Evolutionary conservation across 2,329 filamentous ascomycete genomes (phyloP).

Genomic region (Pseudocercospora pini-densiflorae): DNA sequence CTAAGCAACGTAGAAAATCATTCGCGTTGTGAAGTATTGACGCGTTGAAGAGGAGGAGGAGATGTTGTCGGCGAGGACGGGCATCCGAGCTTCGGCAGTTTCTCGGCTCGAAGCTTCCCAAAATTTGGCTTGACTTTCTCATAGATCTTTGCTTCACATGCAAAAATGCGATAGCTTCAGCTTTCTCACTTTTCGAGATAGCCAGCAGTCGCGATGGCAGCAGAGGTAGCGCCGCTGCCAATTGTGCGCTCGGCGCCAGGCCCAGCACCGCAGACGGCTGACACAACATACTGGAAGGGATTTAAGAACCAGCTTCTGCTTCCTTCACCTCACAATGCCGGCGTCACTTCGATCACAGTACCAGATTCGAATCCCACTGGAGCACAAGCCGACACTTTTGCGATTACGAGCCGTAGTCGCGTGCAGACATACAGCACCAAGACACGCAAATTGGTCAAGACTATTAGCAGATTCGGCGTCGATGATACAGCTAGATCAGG

Average conservation of each 20-base stretch:
- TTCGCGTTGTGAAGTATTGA: not conserved
- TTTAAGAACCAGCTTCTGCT: conserved; percentile 92
- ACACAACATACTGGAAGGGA: conserved; percentile 94
- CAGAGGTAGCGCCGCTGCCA: conserved; percentile 78
- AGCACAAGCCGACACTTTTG: conserved; percentile 70
- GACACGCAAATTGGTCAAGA: conserved; percentile 90
- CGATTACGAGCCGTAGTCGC: conserved; percentile 90
- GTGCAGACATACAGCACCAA: conserved; percentile 93
- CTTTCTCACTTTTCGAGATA: not conserved
- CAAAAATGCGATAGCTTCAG: not conserved
- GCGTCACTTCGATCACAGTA: conserved; percentile 79
- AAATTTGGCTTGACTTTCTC: conserved; percentile 4
- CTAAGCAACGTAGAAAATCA: not conserved
- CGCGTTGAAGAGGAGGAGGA: not conserved
- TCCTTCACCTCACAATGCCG: conserved; percentile 86
- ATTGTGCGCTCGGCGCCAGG: conserved; percentile 82
- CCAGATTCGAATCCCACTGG: conserved; percentile 43
- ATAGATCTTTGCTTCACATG: not conserved
- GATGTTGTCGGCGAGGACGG: not conserved
- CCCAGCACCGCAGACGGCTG: conserved; percentile 81
- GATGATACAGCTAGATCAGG: conserved; percentile 88
- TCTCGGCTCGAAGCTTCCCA: not conserved
- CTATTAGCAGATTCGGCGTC: conserved; percentile 79
- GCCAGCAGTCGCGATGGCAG: conserved; percentile 66
- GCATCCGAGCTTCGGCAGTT: not conserved